A percentile compares a stretch with the other conserved stretches of the same genome.
Evolutionary conservation across 2,329 filamentous ascomycete genomes (phyloP).

Genomic region (Neonectria neomacrospora): DNA sequence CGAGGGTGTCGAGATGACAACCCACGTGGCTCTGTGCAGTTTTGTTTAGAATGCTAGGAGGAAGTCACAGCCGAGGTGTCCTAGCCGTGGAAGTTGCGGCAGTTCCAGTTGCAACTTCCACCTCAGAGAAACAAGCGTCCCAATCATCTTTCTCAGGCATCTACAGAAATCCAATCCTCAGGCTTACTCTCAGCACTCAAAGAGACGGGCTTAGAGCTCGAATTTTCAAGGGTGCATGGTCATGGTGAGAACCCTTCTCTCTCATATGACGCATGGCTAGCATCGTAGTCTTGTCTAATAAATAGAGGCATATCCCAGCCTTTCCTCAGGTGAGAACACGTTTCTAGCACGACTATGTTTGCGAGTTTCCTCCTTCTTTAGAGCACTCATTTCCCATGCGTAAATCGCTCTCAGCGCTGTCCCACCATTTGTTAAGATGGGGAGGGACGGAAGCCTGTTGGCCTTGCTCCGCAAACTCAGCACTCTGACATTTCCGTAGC

Average conservation of each 20-base stretch:
- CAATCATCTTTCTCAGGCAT: background rate
- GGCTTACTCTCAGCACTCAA: background rate
- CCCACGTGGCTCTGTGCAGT: background rate
- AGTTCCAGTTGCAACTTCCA: background rate
- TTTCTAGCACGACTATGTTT: background rate
- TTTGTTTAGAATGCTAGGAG: background rate
- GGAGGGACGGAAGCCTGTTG: background rate
- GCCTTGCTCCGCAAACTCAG: background rate
- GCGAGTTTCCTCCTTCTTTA: background rate
- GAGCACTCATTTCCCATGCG: background rate
- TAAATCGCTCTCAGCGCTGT: background rate
- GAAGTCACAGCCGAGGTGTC: background rate
- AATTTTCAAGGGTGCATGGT: background rate
- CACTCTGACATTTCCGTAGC: too few relatives aligned
- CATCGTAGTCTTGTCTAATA: background rate
- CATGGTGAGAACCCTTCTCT: background rate
- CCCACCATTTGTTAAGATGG: background rate
- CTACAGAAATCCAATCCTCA: too few relatives aligned
- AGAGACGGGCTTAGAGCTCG: background rate
- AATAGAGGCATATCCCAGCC: background rate
- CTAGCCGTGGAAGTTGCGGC: background rate
- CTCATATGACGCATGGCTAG: background rate
- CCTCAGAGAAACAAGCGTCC: too few relatives aligned
- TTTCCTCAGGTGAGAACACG: background rate
- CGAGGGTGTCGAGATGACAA: background rate